Evolutionary conservation across 805 yeast genomes (phyloP).

Genomic region (Sungouiella blattae): DNA sequence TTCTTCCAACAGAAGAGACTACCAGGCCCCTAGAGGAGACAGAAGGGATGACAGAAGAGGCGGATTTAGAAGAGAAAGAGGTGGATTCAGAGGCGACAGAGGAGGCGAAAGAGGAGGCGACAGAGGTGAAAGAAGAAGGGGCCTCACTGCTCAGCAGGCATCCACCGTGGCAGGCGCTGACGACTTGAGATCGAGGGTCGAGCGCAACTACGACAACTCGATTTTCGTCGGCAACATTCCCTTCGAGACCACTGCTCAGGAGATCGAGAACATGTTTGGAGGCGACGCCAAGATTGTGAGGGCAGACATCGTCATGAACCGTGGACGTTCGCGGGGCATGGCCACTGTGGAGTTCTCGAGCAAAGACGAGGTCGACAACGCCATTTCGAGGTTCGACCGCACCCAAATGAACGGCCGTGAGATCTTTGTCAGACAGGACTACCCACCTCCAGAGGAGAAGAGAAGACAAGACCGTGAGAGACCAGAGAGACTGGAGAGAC

Average conservation of each 20-base stretch:
- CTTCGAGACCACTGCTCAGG: slow-evolving; percentile 56
- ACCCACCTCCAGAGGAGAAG: slow-evolving; percentile 65
- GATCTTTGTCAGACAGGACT: slow-evolving; percentile 86
- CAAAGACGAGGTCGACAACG: slow-evolving; percentile 62
- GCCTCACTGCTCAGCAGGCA: slow-evolving; percentile 20
- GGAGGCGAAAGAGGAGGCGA: slow-evolving; percentile 23
- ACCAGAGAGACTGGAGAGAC: slow-evolving; percentile 17
- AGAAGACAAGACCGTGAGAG: slow-evolving; percentile 23
- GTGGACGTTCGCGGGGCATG: slow-evolving; percentile 85
- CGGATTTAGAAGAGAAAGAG: slow-evolving; percentile 9
- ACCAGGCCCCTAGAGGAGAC: slow-evolving; percentile 19
- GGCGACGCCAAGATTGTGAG: slow-evolving; percentile 51
- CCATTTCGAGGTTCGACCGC: slow-evolving; percentile 68
- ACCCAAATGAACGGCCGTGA: slow-evolving; percentile 66
- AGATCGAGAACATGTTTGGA: slow-evolving; percentile 58
- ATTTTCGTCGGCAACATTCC: slow-evolving; percentile 74
- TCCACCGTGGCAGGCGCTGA: slow-evolving; percentile 16
- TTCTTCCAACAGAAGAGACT: slow-evolving; percentile 35
- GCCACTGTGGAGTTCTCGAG: slow-evolving; percentile 82
- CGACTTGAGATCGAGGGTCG: slow-evolving; percentile 16
- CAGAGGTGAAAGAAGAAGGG: slow-evolving; percentile 19
- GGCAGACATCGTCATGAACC: slow-evolving; percentile 77
- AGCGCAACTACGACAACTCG: slow-evolving; percentile 64
- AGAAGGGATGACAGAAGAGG: slow-evolving; percentile 17
- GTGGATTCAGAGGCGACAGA: no score